Evolutionary conservation across 2,329 filamentous ascomycete species (phyloP).

Genomic region (Grosmannia clavigera): DNA sequence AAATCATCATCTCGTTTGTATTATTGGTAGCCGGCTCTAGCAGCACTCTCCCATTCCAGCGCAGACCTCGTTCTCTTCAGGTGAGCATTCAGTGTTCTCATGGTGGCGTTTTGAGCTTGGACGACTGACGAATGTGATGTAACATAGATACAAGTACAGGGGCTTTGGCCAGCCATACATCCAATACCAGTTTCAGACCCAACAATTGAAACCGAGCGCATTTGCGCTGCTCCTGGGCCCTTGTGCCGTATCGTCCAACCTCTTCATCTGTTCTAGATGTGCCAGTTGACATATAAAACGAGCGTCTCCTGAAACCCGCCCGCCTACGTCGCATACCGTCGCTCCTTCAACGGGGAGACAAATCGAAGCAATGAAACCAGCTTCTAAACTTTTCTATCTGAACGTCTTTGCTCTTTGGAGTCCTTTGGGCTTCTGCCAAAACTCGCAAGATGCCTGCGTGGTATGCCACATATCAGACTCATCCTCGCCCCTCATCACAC

Average conservation of each 20-base stretch:
- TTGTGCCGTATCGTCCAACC: neutral
- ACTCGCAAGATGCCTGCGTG: constrained; percentile 35
- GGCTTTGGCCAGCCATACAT: neutral
- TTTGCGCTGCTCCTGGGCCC: neutral
- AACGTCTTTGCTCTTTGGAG: constrained; percentile 44
- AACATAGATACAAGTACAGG: neutral
- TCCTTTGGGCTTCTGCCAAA: constrained; percentile 32
- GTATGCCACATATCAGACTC: constrained; percentile 28
- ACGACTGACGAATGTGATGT: neutral
- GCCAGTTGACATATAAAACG: neutral
- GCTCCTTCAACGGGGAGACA: neutral
- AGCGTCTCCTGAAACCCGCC: neutral
- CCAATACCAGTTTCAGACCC: constrained; percentile 9
- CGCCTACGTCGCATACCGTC: neutral
- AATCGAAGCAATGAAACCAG: constrained; percentile 33
- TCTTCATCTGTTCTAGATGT: neutral
- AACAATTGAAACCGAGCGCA: constrained; percentile 2
- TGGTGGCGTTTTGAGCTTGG: neutral
- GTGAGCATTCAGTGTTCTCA: neutral
- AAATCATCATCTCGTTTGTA: neutral
- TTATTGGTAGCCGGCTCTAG: neutral
- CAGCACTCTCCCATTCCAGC: neutral
- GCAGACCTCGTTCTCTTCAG: neutral
- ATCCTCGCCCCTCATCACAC: constrained; percentile 5
- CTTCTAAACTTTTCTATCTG: constrained; percentile 42